A percentile compares a stretch with the other conserved stretches of the same genome.
These are phyloP conservation scores for Globisporangium solare DNA, from an alignment of 352 stramenopile species.

Conservation along the genomic window DNA sequence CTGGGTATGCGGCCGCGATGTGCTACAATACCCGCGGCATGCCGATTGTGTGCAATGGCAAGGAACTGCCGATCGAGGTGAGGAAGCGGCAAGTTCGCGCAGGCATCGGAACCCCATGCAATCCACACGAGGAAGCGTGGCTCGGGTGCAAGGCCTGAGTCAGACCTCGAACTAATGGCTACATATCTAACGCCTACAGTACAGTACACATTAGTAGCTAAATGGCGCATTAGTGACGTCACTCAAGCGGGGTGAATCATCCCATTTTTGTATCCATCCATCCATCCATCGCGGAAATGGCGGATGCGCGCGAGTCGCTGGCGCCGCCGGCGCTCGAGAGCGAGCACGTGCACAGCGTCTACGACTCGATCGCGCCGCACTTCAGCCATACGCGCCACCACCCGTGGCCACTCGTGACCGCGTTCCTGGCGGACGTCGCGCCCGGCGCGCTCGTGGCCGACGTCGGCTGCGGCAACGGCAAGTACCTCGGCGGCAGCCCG, in stretches of 20 bases:
- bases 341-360: conserved; percentile 83
- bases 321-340: conserved; percentile 52
- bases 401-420: conserved; percentile 70
- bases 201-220: too few species aligned
- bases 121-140: conserved; percentile 27
- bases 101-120: conserved; percentile 18
- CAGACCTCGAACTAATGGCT: too few species aligned
- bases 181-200: too few species aligned
- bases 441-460: conserved; percentile 60
- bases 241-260: too few species aligned
- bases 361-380: conserved; percentile 80
- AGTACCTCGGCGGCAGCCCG: conserved; percentile 69
- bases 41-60: conserved; percentile 21
- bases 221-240: too few species aligned
- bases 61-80: conserved; percentile 19
- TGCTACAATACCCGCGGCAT: conserved; percentile 32
- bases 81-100: conserved; percentile 25
- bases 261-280: too few species aligned
- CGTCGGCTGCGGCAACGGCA: conserved; percentile 80
- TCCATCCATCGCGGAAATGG: background rate
- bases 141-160: conserved; percentile 21
- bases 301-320: conserved; percentile 12
- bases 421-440: conserved; percentile 48
- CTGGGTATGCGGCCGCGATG: conserved; percentile 10
- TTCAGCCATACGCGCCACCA: conserved; percentile 83